Evolutionary conservation across 2,329 filamentous ascomycete species (phyloP), one percentile per base, ranked within the genome.

Genomic region (Juglanconis sp.): DNA sequence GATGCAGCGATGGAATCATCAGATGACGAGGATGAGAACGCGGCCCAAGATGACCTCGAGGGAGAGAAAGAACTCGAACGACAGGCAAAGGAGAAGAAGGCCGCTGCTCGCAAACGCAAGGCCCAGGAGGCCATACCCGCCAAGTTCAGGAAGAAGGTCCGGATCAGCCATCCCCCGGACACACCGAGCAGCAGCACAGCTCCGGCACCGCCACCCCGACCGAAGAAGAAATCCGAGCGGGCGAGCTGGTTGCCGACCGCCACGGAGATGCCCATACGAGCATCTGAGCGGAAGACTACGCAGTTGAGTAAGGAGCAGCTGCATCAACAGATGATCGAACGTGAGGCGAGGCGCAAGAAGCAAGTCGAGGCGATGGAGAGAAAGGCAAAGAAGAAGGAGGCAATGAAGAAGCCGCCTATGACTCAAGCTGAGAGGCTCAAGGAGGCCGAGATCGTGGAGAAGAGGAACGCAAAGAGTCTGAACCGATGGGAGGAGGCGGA

Each of bases 401-500:
- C 89, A 57, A 77, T 86, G 64, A 91, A 92, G 74, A 90, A 91
- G 57, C 89, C 89, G 61, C 83, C 89, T 34, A 87, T 96, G 85
- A 96, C 92, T 5, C 94, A 97, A 74, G 91, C 86, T 49, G 88
- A 98, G 72, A 85, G 92, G 42, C 80, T 97, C 34, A 87, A 86
- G 34, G 91, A 96, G 74, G 93, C 93, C 1, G 91, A 88, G 17
- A 78, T 87, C 56, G 88, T 96, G 6, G 95, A 98, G 74, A 89
- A 89, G 73, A 82, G 88, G 68, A 97, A 99, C 73, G 85, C 89
- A 67, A 96, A 91, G 80, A 98, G 89, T 73, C 77, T 96, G 69
- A 97, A 94, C 70, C 84, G 91, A 59, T 98, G 94, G 93, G 93
- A 98, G 73, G 89, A 92, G 73, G 91, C 92, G 6, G 95, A 99